Conservation (phyloP, 345 rosid genomes). For the Euphorbia peplus region DNA sequence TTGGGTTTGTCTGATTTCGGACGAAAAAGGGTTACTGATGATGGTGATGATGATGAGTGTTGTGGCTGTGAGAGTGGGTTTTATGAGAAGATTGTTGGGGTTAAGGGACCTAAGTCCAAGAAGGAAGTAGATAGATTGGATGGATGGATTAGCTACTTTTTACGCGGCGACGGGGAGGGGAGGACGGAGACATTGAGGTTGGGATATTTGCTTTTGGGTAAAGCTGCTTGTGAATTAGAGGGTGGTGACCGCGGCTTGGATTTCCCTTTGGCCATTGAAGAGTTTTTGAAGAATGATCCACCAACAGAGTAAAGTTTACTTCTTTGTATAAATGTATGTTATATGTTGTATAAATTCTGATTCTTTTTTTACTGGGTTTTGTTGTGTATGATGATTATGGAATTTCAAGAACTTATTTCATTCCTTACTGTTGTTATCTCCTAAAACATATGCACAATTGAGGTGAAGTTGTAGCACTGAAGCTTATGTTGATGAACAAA, state of each 20-base stretch:
- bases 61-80: conserved; percentile 42
- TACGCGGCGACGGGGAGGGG: conserved; percentile 16
- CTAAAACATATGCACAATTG: neutral
- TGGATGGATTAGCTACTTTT: conserved; percentile 39
- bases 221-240: conserved; percentile 31
- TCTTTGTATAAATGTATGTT: too few species aligned
- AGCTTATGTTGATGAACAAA: neutral
- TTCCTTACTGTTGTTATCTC: too few species aligned
- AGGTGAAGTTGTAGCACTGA: neutral
- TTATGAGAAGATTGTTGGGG: conserved; percentile 45
- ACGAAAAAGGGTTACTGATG: conserved; percentile 12
- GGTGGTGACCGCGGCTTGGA: conserved; percentile 25
- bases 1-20: conserved; percentile 32
- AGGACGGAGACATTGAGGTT: conserved; percentile 42
- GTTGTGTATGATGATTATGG: too few species aligned
- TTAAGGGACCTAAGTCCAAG: conserved; percentile 47
- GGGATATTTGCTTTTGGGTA: conserved; percentile 48
- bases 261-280: conserved; percentile 45
- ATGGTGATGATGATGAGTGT: too few species aligned
- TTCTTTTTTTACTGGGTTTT: too few species aligned
- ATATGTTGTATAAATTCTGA: too few species aligned
- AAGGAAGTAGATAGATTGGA: conserved; percentile 43
- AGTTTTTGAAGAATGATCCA: conserved; percentile 39
- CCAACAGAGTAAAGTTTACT: conserved; percentile 26
- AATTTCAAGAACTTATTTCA: too few species aligned